Conservation (phyloP, 352 stramenopile species). For the Blastocystis sp. region DNA sequence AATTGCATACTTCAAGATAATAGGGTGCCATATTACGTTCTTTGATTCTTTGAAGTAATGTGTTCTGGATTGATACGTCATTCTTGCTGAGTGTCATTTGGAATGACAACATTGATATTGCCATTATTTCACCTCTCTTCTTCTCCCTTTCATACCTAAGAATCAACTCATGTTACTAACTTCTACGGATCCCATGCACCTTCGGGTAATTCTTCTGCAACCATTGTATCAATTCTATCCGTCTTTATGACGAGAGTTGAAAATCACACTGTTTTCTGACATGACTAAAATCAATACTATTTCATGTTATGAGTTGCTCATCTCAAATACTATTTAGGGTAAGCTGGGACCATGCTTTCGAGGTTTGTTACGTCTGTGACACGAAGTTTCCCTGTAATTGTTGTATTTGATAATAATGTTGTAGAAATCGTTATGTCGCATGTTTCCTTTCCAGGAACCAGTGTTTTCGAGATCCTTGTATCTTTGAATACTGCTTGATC, state of each 20-base stretch:
- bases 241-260: neutral
- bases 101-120: slow-evolving; percentile 46
- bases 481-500: neutral
- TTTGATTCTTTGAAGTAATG: slow-evolving; percentile 49
- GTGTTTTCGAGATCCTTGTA: slow-evolving; percentile 32
- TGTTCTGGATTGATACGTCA: neutral
- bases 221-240: neutral
- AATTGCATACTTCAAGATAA: slow-evolving; percentile 33
- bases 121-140: slow-evolving; percentile 54
- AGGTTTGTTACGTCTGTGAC: neutral
- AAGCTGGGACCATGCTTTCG: neutral
- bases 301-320: neutral
- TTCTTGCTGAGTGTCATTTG: slow-evolving; percentile 14
- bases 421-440: slow-evolving; percentile 3
- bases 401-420: neutral
- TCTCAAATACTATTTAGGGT: neutral
- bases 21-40: slow-evolving; percentile 58
- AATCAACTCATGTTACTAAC: neutral
- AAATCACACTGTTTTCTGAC: no score
- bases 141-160: slow-evolving; percentile 61
- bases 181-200: slow-evolving; percentile 46
- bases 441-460: neutral
- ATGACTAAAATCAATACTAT: no score
- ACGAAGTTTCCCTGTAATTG: neutral
- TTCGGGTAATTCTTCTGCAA: neutral